Evolutionary conservation across 1,139 yeast genomes (phyloP), one percentile per base, ranked within the genome.

Genomic region (Candida glucosophila): DNA sequence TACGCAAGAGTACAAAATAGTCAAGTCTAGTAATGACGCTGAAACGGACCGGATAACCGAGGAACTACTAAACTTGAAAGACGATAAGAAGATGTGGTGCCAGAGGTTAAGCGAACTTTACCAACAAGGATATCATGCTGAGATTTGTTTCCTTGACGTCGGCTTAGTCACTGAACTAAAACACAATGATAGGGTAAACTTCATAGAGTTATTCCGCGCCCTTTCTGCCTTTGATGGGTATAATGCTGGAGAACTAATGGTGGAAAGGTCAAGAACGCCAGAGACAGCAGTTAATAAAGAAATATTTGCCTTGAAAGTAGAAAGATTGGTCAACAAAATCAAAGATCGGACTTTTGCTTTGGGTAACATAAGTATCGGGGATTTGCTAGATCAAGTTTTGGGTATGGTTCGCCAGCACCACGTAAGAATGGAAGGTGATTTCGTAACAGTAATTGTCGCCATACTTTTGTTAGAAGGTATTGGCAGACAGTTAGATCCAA

Each of bases 341-440:
- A 85, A 82, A 45, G 72, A 79, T 45, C 65, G 95, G 31, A 88
- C 98, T 0, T 90, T 90, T 48, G 85, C 97, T 0, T 59, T 90
- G 29, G 98, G 98, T 0, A 81, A 85, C 28, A 80, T 92, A 13
- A 80, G 92, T 25, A 81, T 90, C 35, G 97, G 97, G 3, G 97
- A 88, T 46, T 62, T 92, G 33, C 60, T 90, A 31, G 92, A 86
- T 39, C 81, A 77, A 44, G 90, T 90, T 61, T 64, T 90, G 33
- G 63, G 77, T 2, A 86, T 90, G 96, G 97, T 92, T 11, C 67
- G 97, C 31, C 62, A 65, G 11, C 98, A 90, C 49, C 99, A 92
- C 50, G 98, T 90, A 12, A 68, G 96, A 46, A 82, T 92, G 95
- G 99, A 90, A 45, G 93, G 95, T 5, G 98, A 90, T 49, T 90